phyloP scores from a whole-genome alignment of 2,329 filamentous ascomycete genomes.

The Chaetomiaceae sp. region DNA sequence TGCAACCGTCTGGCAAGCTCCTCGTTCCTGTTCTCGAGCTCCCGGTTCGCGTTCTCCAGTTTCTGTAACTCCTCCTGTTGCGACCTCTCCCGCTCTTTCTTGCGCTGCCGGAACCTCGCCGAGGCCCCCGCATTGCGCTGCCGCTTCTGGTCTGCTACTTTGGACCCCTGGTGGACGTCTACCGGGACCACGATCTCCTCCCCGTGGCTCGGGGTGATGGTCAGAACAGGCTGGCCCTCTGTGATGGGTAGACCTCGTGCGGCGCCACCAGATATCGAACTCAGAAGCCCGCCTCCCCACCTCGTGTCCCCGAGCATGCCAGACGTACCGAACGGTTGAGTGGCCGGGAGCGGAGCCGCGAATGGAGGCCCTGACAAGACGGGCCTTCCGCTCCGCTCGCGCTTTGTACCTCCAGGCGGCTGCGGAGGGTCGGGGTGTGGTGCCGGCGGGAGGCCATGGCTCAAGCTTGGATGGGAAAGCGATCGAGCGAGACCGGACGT shows the following conservation, averaged over 20 bases:
- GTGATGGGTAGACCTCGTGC: conserved; percentile 23
- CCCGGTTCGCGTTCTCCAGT: conserved; percentile 63
- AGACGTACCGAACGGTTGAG: conserved; percentile 5
- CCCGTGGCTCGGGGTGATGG: conserved; percentile 35
- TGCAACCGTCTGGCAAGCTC: conserved; percentile 55
- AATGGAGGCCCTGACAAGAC: conserved; percentile 20
- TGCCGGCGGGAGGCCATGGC: conserved; percentile 24
- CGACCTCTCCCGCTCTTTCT: conserved; percentile 78
- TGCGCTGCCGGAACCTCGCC: conserved; percentile 72
- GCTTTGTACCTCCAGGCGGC: conserved; percentile 12
- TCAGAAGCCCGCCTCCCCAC: conserved; percentile 17
- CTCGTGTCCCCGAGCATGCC: conserved; percentile 17
- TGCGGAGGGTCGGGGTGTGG: conserved; percentile 20
- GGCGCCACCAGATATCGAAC: conserved; percentile 14
- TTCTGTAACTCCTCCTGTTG: conserved; percentile 64
- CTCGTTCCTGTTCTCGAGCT: conserved; percentile 50
- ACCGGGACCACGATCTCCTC: conserved; percentile 59
- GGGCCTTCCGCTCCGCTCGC: conserved; percentile 21
- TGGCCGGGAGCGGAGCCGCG: conserved; percentile 7
- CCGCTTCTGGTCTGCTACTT: conserved; percentile 78
- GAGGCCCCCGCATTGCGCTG: conserved; percentile 82
- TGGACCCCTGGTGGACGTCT: conserved; percentile 76
- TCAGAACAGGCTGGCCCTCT: conserved; percentile 30
- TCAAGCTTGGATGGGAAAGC: conserved; percentile 35
- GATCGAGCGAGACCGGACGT: conserved; percentile 30